These are phyloP conservation scores for Barnettozyma botsteinii DNA, from an alignment of 805 yeast species.

Conservation along the genomic window DNA sequence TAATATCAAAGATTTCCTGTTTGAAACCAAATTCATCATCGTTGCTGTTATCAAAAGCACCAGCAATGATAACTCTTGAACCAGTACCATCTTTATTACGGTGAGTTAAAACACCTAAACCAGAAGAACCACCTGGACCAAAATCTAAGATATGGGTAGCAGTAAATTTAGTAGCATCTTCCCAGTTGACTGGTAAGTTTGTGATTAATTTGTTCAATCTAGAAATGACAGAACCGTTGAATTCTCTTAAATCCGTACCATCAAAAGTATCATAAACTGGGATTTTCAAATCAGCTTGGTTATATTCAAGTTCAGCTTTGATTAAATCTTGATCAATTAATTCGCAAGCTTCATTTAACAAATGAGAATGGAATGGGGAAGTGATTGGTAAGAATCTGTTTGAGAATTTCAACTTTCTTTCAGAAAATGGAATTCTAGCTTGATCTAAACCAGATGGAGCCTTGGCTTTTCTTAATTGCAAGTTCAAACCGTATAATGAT, in stretches of 20 bases:
- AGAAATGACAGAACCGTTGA: constrained; percentile 47
- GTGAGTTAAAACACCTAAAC: constrained; percentile 92
- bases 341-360: constrained; percentile 67
- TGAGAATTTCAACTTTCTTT: constrained; percentile 90
- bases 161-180: constrained; percentile 70
- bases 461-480: constrained; percentile 87
- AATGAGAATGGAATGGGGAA: constrained; percentile 94
- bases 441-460: constrained; percentile 94
- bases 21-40: constrained; percentile 93
- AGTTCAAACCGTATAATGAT: constrained; percentile 91
- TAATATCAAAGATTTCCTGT: constrained; percentile 84
- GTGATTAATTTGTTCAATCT: constrained; percentile 82
- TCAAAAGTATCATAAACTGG: constrained; percentile 90
- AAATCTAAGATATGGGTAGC: constrained; percentile 91
- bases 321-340: constrained; percentile 61
- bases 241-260: constrained; percentile 70
- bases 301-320: constrained; percentile 52
- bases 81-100: constrained; percentile 99
- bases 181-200: constrained; percentile 92
- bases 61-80: constrained; percentile 88
- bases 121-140: constrained; percentile 98
- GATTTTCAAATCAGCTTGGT: constrained; percentile 51
- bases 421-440: constrained; percentile 87
- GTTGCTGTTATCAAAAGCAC: constrained; percentile 66
- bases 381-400: constrained; percentile 92